Base-by-base conservation (phyloP, 257 asterid species). In the Lavandula angustifolia region DNA sequence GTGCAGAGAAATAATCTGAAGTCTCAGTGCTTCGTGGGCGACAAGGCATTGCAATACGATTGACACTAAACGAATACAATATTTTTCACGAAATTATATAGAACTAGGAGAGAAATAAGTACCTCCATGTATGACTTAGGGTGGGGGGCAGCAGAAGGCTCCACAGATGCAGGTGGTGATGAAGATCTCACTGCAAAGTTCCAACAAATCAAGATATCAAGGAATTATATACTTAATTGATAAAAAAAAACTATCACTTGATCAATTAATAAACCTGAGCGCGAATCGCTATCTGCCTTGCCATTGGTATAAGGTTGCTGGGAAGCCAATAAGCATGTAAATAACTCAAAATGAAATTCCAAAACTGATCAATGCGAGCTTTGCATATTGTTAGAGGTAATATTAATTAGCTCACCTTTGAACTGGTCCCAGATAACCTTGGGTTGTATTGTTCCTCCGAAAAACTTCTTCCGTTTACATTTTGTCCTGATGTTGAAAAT, bases 51-150 rank as follows among this genome's bases (percentile, higher is more conserved):
- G 50, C 51, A 37, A 7, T 49, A 22, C 16, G 61, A 64, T 51
- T n/a, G n/a, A n/a, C n/a, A n/a, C n/a, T 18, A 54, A 32, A 7
- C 33, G 46, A 72, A 38, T 5, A 17, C 7, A 29, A 54, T 57
- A 22, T 42, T 14, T 27, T 46, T 32, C 38, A 8, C 38, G 54
- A 64, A 14, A 11, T 10, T 12, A 43, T 38, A 6, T 2, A 29
- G 11, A 48, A 10, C 27, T 52, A 16, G 44, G 67, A 70, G 58
- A 5, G 67, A 56, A 49, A 69, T 34, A 66, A 31, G 53, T 81
- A 92, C 98, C 86, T 94, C 99, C 94, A 77, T 84, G 69, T 94
- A 94, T 7, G 99, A 84, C 75, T 81, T 79, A 5, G 96, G 87
- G 61, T 87, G 95, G 72, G 90, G 90, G 64, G 87, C 83, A 66